Conservation (phyloP, 345 rosid species). For the Eucalyptus marginata region DNA sequence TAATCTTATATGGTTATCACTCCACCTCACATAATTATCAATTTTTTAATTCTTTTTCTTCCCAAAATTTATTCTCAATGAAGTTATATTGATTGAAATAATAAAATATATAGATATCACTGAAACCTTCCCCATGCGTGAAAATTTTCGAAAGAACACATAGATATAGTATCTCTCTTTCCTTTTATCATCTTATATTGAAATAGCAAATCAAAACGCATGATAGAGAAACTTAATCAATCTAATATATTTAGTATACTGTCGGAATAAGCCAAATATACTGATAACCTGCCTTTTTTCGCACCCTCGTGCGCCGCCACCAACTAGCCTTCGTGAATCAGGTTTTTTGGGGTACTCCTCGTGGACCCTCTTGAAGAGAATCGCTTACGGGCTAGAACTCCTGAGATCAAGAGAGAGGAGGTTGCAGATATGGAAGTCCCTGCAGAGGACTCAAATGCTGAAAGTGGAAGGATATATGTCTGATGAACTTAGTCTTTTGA, state of each 20-base stretch:
- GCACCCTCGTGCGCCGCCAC: background rate
- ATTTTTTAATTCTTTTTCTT: background rate
- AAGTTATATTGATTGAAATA: background rate
- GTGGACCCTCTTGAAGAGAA: background rate
- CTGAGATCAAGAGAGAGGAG: background rate
- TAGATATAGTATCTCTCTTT: background rate
- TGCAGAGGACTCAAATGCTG: background rate
- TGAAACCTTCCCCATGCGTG: background rate
- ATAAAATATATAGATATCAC: background rate
- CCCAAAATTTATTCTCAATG: background rate
- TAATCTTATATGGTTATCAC: background rate
- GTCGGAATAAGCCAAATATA: background rate
- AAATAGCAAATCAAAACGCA: background rate
- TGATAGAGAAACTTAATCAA: background rate
- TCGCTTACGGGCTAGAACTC: background rate
- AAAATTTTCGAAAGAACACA: background rate
- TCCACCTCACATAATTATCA: background rate
- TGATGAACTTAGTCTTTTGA: background rate
- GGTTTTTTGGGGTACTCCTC: background rate
- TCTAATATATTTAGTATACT: background rate
- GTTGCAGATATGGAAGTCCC: background rate
- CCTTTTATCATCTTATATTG: background rate
- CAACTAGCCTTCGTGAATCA: background rate
- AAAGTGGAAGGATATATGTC: background rate
- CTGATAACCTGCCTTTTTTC: background rate